Conservation (phyloP, 306 rosid genomes). For the Parietaria judaica region DNA sequence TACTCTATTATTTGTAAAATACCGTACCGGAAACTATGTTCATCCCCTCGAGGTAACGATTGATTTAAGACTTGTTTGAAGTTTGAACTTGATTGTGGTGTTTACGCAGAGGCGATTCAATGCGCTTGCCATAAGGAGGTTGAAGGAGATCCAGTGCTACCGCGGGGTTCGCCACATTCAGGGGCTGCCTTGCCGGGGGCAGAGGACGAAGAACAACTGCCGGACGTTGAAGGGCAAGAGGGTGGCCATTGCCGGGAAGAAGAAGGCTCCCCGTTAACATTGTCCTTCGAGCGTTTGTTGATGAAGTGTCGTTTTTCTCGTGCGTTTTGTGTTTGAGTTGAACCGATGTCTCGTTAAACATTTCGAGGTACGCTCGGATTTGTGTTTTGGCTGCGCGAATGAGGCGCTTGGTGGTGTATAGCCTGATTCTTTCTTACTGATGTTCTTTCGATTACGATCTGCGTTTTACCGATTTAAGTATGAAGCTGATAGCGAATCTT, state of each 20-base stretch:
- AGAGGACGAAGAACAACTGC: conserved; percentile 86
- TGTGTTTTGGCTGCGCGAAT: not conserved
- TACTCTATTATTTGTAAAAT: too few species aligned
- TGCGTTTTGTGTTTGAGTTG: not conserved
- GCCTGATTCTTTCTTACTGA: too few species aligned
- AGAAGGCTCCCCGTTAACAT: conserved; percentile 40
- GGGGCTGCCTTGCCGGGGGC: conserved; percentile 93
- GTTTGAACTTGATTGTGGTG: not conserved
- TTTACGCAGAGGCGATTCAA: conserved; percentile 68
- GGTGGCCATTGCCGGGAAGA: conserved; percentile 83
- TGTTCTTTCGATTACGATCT: too few species aligned
- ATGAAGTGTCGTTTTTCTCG: not conserved
- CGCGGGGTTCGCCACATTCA: conserved; percentile 84
- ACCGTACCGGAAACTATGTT: not conserved
- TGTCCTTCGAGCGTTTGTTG: not conserved
- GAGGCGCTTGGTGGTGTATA: too few species aligned
- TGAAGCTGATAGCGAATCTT: too few species aligned
- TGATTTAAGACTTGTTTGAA: not conserved
- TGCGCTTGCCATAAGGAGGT: conserved; percentile 74
- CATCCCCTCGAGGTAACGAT: not conserved
- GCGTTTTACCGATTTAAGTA: too few species aligned
- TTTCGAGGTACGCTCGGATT: not conserved
- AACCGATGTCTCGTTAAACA: not conserved
- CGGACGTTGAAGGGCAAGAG: conserved; percentile 91
- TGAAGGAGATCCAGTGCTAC: conserved; percentile 91